A percentile compares a stretch with the other conserved stretches of the same genome.
These are phyloP conservation scores for Blastomyces silverae DNA, from an alignment of 2,329 filamentous ascomycete genomes.

Conservation along the genomic window DNA sequence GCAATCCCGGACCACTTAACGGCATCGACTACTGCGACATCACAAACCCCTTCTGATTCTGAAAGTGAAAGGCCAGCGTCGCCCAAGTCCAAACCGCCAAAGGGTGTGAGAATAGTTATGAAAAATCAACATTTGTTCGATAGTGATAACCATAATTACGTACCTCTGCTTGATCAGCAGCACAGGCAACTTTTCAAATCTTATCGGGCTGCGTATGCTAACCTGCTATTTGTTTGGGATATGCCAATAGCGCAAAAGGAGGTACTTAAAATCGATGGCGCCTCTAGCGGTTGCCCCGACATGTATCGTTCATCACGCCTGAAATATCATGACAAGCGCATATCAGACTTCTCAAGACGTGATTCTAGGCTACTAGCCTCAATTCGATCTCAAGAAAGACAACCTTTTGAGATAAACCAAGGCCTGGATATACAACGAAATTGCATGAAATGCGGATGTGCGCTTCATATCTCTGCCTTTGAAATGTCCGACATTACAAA, in stretches of 20 bases:
- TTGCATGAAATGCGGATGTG: conserved; percentile 38
- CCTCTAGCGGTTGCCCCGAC: conserved; percentile 34
- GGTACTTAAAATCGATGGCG: conserved; percentile 51
- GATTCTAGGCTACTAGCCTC: conserved; percentile 7
- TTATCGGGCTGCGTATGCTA: conserved; percentile 53
- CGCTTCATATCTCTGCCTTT: conserved; percentile 36
- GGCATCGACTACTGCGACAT: conserved; percentile 28
- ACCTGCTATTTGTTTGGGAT: conserved; percentile 54
- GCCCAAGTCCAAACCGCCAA: conserved; percentile 24
- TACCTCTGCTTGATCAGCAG: conserved; percentile 46
- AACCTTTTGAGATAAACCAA: conserved; percentile 19
- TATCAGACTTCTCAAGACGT: background rate
- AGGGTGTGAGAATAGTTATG: conserved; percentile 44
- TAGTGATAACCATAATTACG: conserved; percentile 43
- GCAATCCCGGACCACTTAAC: conserved; percentile 29
- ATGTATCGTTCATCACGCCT: conserved; percentile 14
- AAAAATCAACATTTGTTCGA: conserved; percentile 54
- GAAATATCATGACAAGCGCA: conserved; percentile 10
- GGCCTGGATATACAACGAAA: conserved; percentile 40
- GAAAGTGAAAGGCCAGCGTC: conserved; percentile 33
- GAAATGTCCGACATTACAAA: conserved; percentile 22
- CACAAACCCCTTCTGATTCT: conserved; percentile 33
- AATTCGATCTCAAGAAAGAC: conserved; percentile 8
- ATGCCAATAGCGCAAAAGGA: conserved; percentile 51
- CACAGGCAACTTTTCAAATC: conserved; percentile 45